Evolutionary conservation across 78 protist genomes (phyloP).

Genomic region (Monocercomonoides exilis): DNA sequence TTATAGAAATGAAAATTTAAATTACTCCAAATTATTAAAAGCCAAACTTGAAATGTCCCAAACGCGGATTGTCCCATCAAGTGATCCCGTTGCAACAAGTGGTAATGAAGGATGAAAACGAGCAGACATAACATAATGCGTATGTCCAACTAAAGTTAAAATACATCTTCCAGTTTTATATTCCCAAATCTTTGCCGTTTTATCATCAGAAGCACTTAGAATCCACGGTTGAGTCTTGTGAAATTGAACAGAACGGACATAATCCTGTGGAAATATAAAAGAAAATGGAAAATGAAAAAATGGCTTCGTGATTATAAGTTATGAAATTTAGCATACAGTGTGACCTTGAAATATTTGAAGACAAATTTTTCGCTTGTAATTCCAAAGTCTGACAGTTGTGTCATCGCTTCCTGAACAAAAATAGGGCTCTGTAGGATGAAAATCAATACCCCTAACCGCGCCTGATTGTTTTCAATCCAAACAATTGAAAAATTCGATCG

Average conservation of each 20-base stretch:
- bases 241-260: slow-evolving; percentile 92
- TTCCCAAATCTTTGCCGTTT: slow-evolving; percentile 96
- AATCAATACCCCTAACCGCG: slow-evolving; percentile 94
- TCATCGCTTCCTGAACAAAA: slow-evolving; percentile 99
- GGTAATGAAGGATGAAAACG: slow-evolving; percentile 88
- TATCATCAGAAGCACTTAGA: slow-evolving; percentile 88
- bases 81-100: slow-evolving; percentile 87
- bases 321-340: slow-evolving; percentile 2
- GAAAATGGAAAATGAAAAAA: not conserved
- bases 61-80: slow-evolving; percentile 92
- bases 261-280: slow-evolving; percentile 54
- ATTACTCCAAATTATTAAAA: not conserved
- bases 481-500: not conserved
- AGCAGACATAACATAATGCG: slow-evolving; percentile 98
- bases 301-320: not conserved
- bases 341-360: slow-evolving; percentile 90
- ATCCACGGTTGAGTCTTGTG: slow-evolving; percentile 88
- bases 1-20: too few species aligned
- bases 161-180: slow-evolving; percentile 89
- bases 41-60: slow-evolving; percentile 88
- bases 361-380: slow-evolving; percentile 90
- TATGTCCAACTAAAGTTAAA: slow-evolving; percentile 92
- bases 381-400: slow-evolving; percentile 91
- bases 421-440: slow-evolving; percentile 91
- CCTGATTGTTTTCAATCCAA: slow-evolving; percentile 60